A percentile compares a stretch with the other conserved stretches of the same genome.
Conservation (phyloP, 2,329 filamentous ascomycete genomes). For the Ascochyta clinopodiicola region DNA sequence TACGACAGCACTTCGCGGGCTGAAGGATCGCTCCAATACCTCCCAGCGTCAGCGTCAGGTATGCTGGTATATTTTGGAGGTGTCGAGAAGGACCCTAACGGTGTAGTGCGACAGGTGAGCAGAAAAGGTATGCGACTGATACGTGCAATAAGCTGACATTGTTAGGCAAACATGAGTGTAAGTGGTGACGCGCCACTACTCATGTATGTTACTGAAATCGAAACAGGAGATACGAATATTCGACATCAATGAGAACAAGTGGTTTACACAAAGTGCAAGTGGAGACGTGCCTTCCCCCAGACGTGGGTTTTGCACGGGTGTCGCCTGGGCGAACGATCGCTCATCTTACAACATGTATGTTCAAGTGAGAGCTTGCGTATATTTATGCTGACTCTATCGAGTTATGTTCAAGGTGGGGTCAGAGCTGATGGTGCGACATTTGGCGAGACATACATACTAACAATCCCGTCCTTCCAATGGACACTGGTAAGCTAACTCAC, state of each 20-base stretch:
- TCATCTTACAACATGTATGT: constrained; percentile 69
- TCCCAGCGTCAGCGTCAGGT: constrained; percentile 63
- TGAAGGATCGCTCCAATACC: constrained; percentile 63
- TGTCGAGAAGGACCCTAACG: constrained; percentile 38
- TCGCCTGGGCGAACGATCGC: constrained; percentile 62
- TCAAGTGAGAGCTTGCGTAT: not conserved
- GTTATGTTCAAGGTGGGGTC: constrained; percentile 66
- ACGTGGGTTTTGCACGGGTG: constrained; percentile 65
- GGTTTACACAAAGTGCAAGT: constrained; percentile 63
- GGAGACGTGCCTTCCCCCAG: constrained; percentile 60
- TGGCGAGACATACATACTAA: constrained; percentile 66
- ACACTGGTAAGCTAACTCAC: constrained; percentile 49
- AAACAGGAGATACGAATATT: constrained; percentile 57
- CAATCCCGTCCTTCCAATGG: constrained; percentile 67
- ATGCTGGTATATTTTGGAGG: constrained; percentile 67
- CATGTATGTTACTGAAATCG: not conserved
- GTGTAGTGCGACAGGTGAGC: constrained; percentile 7
- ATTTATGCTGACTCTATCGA: constrained; percentile 32
- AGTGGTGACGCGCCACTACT: not conserved
- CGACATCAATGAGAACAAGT: constrained; percentile 63
- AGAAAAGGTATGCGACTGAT: not conserved
- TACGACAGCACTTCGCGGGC: constrained; percentile 58
- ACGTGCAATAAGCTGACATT: constrained; percentile 3
- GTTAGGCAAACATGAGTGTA: constrained; percentile 27
- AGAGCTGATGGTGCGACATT: constrained; percentile 58